phyloP scores from a whole-genome alignment of 257 asterid species.

The Voacanga thouarsii region DNA sequence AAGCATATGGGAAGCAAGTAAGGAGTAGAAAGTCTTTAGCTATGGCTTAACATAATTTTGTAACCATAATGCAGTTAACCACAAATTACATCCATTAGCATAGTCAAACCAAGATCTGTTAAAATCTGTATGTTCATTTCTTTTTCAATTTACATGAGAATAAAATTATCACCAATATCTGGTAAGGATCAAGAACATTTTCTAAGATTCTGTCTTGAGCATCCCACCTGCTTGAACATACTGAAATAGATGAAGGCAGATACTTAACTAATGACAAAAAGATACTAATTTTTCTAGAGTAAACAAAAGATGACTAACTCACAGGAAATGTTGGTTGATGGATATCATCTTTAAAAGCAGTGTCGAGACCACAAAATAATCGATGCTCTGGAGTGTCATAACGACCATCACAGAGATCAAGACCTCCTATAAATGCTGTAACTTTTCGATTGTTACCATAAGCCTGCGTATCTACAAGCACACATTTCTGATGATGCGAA shows the following conservation, averaged over 20 bases:
- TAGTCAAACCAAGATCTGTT: not conserved
- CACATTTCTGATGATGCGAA: conserved; percentile 97
- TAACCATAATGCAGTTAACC: no score
- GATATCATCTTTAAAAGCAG: conserved; percentile 62
- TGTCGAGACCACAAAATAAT: conserved; percentile 60
- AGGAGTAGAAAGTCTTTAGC: not conserved
- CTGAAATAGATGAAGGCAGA: not conserved
- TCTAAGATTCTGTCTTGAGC: not conserved
- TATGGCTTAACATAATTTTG: not conserved
- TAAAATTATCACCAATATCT: not conserved
- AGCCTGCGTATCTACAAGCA: conserved; percentile 86
- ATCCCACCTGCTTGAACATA: not conserved
- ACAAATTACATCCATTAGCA: not conserved
- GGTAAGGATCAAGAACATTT: not conserved
- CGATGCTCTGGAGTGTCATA: conserved; percentile 94
- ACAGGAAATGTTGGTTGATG: conserved; percentile 92
- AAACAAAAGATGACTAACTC: conserved; percentile 26
- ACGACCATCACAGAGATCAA: conserved; percentile 97
- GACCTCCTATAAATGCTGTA: conserved; percentile 87
- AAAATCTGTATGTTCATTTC: not conserved
- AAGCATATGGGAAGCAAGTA: not conserved
- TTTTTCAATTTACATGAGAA: not conserved
- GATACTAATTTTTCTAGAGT: not conserved
- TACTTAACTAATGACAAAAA: not conserved
- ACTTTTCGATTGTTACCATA: conserved; percentile 71